Base-by-base conservation (phyloP, 345 rosid species). In the Brassica incana region DNA sequence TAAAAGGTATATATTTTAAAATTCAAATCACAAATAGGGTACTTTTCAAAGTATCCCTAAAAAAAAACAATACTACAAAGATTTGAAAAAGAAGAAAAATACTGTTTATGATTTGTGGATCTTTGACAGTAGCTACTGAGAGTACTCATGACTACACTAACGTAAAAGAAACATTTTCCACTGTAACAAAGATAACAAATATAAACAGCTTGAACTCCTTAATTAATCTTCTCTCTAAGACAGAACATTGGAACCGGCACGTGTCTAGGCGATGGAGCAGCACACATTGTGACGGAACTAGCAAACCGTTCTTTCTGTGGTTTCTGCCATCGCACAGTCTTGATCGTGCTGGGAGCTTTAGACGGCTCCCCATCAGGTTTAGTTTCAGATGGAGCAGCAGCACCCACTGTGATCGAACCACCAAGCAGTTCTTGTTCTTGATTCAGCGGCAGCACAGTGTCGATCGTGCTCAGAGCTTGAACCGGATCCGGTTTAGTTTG, bases 221-320 rank as follows among this genome's bases (percentile, higher is more conserved):
- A n/a, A 50, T 54, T 54, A 54, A 54, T 54, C n/a, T n/a, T 54
- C 10, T 54, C 23, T 54, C 60, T 54, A 15, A 54, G 4, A 12
- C 1, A 56, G 32, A 76, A 76, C 7, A 4, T 67, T 0, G 79
- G 79, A 60, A 76, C 48, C 25, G 74, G 79, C 0, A 76, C 32
- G 29, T 43, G 68, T 12, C 79, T 76, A 0, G 79, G 74, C 10
- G 74, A 76, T 16, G 79, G 79, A 59, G 79, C 59, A 56, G 79
- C 61, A 25, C 1, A 3, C 10, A 2, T 16, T 29, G 73, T 40
- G 67, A 76, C 79, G 1, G 73, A 67, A 76, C 79, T 66, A 67
- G 2, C 6, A 30, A 67, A 76, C 59, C 5, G 4, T 40, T 40
- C 60, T 27, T 5, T 0, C 25, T 15, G 4, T 54, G 25, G 25